These are phyloP conservation scores for Pleurotus cornucopiae DNA, from an alignment of 768 basidiomycete species.

Conservation along the genomic window DNA sequence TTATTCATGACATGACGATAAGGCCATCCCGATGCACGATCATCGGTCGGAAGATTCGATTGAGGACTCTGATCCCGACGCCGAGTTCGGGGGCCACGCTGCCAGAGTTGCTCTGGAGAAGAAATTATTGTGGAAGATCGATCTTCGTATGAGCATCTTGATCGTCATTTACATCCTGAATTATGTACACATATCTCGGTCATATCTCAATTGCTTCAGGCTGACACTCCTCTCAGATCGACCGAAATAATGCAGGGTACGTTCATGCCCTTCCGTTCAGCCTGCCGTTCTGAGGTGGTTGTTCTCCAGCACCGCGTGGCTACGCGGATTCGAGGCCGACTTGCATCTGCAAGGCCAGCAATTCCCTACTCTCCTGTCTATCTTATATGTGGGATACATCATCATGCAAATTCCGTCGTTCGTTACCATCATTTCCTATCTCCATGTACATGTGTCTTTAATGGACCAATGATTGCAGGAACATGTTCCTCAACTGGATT, in stretches of 20 bases:
- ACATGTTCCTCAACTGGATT: slow-evolving; percentile 70
- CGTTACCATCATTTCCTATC: slow-evolving; percentile 18
- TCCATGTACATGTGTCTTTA: not conserved
- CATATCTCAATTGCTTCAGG: not conserved
- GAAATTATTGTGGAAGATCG: slow-evolving; percentile 51
- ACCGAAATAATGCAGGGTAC: slow-evolving; percentile 73
- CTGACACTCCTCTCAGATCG: slow-evolving; percentile 39
- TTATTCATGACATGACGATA: too few species aligned
- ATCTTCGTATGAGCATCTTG: slow-evolving; percentile 51
- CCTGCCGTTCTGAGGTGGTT: not conserved
- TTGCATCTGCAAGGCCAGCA: slow-evolving; percentile 57
- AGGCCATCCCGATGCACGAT: too few species aligned
- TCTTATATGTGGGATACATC: slow-evolving; percentile 71
- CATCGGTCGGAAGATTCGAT: too few species aligned
- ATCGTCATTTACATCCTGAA: slow-evolving; percentile 50
- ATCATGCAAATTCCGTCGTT: slow-evolving; percentile 79
- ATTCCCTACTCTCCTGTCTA: slow-evolving; percentile 64
- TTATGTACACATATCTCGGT: slow-evolving; percentile 27
- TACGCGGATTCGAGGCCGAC: slow-evolving; percentile 69
- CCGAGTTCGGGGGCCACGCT: slow-evolving; percentile 47
- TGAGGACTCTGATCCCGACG: slow-evolving; percentile 26
- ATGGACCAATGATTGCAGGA: slow-evolving; percentile 33
- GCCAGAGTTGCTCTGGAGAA: slow-evolving; percentile 44
- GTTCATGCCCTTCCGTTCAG: slow-evolving; percentile 11
- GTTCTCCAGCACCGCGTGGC: slow-evolving; percentile 55